Evolutionary conservation across 768 basidiomycete species (phyloP).

Genomic region (Leccinum aurantiacum): DNA sequence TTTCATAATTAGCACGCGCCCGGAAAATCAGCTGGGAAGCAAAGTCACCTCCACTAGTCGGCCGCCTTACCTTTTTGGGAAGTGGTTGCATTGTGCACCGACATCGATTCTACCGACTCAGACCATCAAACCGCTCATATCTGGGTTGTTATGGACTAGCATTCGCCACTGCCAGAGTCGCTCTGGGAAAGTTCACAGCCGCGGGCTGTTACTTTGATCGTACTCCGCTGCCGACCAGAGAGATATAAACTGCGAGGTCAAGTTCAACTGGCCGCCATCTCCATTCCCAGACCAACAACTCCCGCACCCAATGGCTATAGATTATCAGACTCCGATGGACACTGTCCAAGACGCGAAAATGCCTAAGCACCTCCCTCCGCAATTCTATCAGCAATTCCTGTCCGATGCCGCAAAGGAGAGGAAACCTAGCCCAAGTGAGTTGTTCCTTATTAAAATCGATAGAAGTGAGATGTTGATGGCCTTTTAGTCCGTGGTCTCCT

Average conservation of each 20-base stretch:
- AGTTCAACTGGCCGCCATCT: background rate
- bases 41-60: background rate
- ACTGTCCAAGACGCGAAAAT: background rate
- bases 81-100: background rate
- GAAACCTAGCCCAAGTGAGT: conserved; percentile 63
- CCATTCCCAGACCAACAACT: background rate
- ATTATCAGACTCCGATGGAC: background rate
- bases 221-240: background rate
- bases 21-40: background rate
- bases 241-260: background rate
- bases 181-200: background rate
- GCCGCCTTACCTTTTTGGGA: background rate
- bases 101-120: background rate
- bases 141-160: background rate
- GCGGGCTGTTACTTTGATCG: background rate
- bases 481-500: conserved; percentile 63
- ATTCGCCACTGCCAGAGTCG: background rate
- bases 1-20: background rate
- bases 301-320: conserved; percentile 10
- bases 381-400: conserved; percentile 59
- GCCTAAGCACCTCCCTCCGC: conserved; percentile 41
- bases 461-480: background rate
- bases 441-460: background rate
- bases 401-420: conserved; percentile 61
- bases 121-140: background rate